Evolutionary conservation across 2,329 filamentous ascomycete species (phyloP), one percentile per base, ranked within the genome.

Genomic region (Aureobasidium vineae): DNA sequence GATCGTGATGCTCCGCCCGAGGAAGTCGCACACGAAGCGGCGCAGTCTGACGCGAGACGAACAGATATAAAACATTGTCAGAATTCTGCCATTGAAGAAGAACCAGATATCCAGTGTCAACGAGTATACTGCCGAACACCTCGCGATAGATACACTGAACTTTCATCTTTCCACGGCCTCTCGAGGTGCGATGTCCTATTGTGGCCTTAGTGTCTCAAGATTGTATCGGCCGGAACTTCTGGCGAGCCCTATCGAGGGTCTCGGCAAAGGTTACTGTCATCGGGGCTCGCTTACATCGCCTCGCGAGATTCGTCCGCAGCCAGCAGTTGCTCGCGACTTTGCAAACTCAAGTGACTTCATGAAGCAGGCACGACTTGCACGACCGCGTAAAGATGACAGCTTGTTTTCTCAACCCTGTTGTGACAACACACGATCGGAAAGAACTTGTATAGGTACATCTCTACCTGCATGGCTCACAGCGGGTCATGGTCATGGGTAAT

Each of bases 401-500:
- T 50, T 36, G 23, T 31, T 5, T 40, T 50, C 21, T 40, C 28
- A 31, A 31, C 33, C 45, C 50, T 33, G n/a, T 40, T 38, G 15
- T 28, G 43, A 45, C 23, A 36, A 36, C 33, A 36, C 33, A 36
- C 33, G 33, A 36, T 15, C 11, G 54, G 40, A 23, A 28, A 8
- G 2, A 8, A n/a, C 28, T 52, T 50, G 59, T 50, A 50, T n/a
- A 50, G n/a, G 45, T 63, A 63, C 43, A 31, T 16, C 38, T 3
- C 45, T 31, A 15, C 21, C 59, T 33, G 59, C 16, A 38, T 40
- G 21, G 10, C 23, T 63, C 13, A 63, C 26, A 52, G 33, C 47
- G 60, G 60, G 36, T 63, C 60, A 2, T 40, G 28, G 15, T 65
- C 63, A 7, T 50, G 50, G 8, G n/a, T 33, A 41, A 65, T 65